Base-by-base conservation (phyloP, 768 basidiomycete species). In the Kwoniella bestiolae region DNA sequence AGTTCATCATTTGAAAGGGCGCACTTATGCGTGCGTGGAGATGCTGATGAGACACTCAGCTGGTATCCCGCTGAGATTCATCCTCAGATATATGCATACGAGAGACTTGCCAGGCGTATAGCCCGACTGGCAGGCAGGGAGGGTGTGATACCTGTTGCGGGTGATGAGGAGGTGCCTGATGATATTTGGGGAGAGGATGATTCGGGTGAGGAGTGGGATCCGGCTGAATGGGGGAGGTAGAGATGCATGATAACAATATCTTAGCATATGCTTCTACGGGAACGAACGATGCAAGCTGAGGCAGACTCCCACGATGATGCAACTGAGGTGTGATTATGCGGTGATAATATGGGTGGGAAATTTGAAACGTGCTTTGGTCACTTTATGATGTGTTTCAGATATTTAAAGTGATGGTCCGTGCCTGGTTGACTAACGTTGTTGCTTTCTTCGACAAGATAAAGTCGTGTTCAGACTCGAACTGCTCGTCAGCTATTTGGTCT, bases 41-140 rank as follows among this genome's bases (percentile, higher is more conserved):
- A 46, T 7, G 46, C 26, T 31, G 16, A 35, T 38, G n/a, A 49
- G 45, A 38, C 12, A 56, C 34, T 35, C 25, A 77, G 75, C 44
- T 77, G 75, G 75, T 77, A 77, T 45, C 61, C 73, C n/a, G 56
- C 75, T 3, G 66, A 65, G 3, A 55, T 74, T 4, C 47, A 71
- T 35, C 63, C 75, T 26, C 61, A 70, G n/a, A n/a, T 26, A 25
- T 63, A 74, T 56, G 75, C 75, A 2, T 72, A 67, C 29, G 69
- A 74, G 44, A 49, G 67, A 16, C 46, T 74, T 5, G 62, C 71
- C 2, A 51, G 70, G 18, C 35, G 75, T 25, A 63, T 73, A 25
- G 75, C 75, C 14, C 60, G 70, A 56, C 3, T 51, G 31, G 63
- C 71, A 2, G 75, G 75, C 3, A 60, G 61, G 45, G 16, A 57